Percentiles rank a stretch among this genome's conserved stretches.
These are phyloP conservation scores for Pelargonium myrrhifolium DNA, from an alignment of 441 rosid species.

Conservation along the genomic window DNA sequence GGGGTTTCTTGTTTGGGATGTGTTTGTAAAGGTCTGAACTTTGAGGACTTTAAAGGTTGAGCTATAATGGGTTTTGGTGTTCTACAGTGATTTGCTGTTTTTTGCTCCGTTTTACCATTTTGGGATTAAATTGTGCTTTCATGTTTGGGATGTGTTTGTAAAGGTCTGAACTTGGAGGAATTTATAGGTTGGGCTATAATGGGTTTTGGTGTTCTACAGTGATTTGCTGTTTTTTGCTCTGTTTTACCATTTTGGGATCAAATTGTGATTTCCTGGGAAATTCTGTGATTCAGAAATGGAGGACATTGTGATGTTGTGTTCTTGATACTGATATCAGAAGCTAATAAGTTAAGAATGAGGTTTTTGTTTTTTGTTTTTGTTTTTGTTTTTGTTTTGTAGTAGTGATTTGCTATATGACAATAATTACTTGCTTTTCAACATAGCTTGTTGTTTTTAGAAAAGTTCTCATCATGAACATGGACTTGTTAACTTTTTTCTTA, in stretches of 20 bases:
- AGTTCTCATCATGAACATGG: background rate
- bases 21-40: background rate
- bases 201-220: background rate
- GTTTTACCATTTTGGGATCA: background rate
- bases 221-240: background rate
- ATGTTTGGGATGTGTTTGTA: background rate
- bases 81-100: background rate
- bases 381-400: background rate
- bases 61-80: background rate
- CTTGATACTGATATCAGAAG: too few species aligned
- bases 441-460: background rate
- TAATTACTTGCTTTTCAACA: background rate
- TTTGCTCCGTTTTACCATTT: background rate
- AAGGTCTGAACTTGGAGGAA: background rate
- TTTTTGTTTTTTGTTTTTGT: too few species aligned
- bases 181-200: background rate
- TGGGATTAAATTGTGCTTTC: background rate
- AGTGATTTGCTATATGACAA: background rate
- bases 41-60: background rate
- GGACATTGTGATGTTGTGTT: background rate
- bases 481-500: background rate
- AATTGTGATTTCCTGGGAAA: background rate
- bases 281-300: background rate
- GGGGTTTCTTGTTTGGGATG: too few species aligned
- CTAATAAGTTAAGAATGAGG: too few species aligned